Base-by-base conservation (phyloP, 2,329 filamentous ascomycete species). In the Rhytidhysteron rufulum region DNA sequence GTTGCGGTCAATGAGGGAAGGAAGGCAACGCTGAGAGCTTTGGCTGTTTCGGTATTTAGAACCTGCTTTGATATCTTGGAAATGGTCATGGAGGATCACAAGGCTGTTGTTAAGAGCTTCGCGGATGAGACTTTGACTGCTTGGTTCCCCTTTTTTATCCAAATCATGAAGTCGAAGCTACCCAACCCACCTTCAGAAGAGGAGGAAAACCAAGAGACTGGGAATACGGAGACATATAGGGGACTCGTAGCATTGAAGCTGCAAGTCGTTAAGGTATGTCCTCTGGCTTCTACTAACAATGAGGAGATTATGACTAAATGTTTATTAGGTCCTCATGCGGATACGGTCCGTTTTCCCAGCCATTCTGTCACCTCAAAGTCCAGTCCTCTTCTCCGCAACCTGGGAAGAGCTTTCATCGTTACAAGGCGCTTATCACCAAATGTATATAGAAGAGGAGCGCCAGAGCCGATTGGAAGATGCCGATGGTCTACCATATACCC, bases 21-120 rank as follows among this genome's bases (percentile, higher is more conserved):
- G 53, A 89, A 87, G 60, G 77, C 85, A 8, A 80, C 81, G 44
- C 73, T 95, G 43, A 80, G 93, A 45, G 88, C 89, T 21, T 74
- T 97, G 51, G 87, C 93, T 29, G 85, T 97, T 31, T 88, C 86
- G 30, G 87, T 96, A 42, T 95, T 97, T 73, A 80, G 88, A 42
- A 82, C 82, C 35, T 95, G 88, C 67, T 95, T 98, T 63, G 89
- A 97, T 62, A 87, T 93, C 41, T 80, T 98, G 70, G 89, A 97
- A 68, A 95, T 96, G 80, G 86, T 97, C 50, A 86, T 95, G 74
- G 90, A 95, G 51, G 88, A 95, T 53, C 87, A 97, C 67, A 86
- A 87, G 57, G 77, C 78, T 42, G 87, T 87, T 40, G 88, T 97
- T 45, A 93, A 88, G 66, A 77, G 76, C 1, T 98, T 98, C 63